Percentiles rank a stretch among this genome's conserved stretches.
These are phyloP conservation scores for Phytophthora pseudosyringae DNA, from an alignment of 352 stramenopile species.

Conservation along the genomic window DNA sequence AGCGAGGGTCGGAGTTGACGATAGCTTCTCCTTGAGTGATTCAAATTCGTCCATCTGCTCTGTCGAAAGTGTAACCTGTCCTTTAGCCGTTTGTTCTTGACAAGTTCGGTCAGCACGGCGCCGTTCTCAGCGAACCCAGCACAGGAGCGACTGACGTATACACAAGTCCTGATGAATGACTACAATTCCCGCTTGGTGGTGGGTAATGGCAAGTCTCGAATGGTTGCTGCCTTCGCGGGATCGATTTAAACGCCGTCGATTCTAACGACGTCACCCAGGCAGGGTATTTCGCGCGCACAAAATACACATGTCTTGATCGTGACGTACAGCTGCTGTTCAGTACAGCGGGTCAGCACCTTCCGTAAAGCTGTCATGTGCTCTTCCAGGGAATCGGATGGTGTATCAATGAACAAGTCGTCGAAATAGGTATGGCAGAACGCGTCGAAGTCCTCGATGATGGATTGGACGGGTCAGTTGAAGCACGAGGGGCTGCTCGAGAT, in stretches of 20 bases:
- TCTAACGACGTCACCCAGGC: neutral
- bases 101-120: neutral
- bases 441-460: neutral
- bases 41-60: neutral
- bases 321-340: neutral
- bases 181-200: neutral
- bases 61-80: neutral
- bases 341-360: neutral
- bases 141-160: neutral
- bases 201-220: neutral
- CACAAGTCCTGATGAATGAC: neutral
- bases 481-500: slow-evolving; percentile 13
- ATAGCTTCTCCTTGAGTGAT: neutral
- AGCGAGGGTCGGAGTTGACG: neutral
- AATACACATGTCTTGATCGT: neutral
- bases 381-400: too few species aligned
- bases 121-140: neutral
- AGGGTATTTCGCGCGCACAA: neutral
- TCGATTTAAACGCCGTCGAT: neutral
- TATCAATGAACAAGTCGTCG: neutral
- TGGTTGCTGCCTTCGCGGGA: neutral
- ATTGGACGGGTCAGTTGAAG: slow-evolving; percentile 10
- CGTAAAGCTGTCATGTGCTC: neutral
- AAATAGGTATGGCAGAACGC: neutral
- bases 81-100: neutral